Evolutionary conservation across 2,329 filamentous ascomycete genomes (phyloP).

Genomic region (Cercospora canescens): DNA sequence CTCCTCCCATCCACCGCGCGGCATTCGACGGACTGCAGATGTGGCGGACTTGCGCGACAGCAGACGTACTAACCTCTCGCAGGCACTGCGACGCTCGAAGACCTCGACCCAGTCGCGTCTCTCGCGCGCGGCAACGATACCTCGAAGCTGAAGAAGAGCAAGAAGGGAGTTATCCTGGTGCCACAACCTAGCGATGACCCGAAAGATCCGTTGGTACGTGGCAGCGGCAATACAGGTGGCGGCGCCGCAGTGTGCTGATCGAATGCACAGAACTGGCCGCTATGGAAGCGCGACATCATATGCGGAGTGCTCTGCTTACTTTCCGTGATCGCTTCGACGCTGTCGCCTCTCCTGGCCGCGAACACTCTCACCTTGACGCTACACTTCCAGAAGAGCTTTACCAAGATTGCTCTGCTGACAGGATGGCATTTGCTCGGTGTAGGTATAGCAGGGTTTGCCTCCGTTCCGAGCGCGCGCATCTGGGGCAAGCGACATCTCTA

Average conservation of each 20-base stretch:
- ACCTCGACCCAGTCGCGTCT: constrained; percentile 32
- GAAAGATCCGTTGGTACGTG: constrained; percentile 74
- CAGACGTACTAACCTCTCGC: background rate
- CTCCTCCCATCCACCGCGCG: background rate
- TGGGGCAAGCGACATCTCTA: constrained; percentile 94
- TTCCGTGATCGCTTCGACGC: constrained; percentile 78
- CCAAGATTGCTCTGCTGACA: constrained; percentile 77
- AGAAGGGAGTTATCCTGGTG: constrained; percentile 62
- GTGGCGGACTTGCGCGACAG: background rate
- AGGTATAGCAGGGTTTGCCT: constrained; percentile 77
- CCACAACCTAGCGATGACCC: constrained; percentile 90
- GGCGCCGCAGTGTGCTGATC: background rate
- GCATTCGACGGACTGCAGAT: background rate
- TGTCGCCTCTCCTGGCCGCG: constrained; percentile 84
- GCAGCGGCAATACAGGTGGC: constrained; percentile 26
- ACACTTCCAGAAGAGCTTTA: constrained; percentile 64
- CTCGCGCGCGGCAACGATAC: constrained; percentile 19
- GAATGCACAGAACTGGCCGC: constrained; percentile 69
- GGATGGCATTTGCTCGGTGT: constrained; percentile 86
- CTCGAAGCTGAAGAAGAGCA: constrained; percentile 30
- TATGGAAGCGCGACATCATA: constrained; percentile 82
- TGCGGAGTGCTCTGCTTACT: constrained; percentile 75
- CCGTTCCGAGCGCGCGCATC: constrained; percentile 82
- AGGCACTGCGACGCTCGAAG: constrained; percentile 47
- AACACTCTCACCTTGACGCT: constrained; percentile 78